Conservation (phyloP, 1,139 yeast species). For the Sugiyamaella novakii region DNA sequence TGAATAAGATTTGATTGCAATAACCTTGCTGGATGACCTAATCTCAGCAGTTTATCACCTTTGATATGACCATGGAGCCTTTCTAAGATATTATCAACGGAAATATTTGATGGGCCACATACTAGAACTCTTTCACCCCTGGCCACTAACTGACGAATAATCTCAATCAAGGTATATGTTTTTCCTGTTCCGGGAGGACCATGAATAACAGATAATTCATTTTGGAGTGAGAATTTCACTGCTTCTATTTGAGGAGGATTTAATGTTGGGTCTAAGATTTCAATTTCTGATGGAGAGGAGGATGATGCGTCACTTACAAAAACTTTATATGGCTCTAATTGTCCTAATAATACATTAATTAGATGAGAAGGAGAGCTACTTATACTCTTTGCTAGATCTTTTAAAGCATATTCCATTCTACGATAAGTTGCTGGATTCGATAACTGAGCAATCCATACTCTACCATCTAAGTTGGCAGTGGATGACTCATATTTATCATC, state of each 20-base stretch:
- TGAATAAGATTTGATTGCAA: constrained; percentile 64
- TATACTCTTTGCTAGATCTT: constrained; percentile 58
- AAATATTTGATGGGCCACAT: constrained; percentile 95
- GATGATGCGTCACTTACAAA: neutral
- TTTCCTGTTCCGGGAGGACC: constrained; percentile 86
- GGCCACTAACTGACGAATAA: constrained; percentile 70
- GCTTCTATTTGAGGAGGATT: constrained; percentile 77
- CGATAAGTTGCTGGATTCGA: constrained; percentile 50
- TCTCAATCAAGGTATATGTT: constrained; percentile 84
- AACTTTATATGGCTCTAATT: constrained; percentile 26
- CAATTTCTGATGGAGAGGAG: constrained; percentile 26
- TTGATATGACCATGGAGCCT: constrained; percentile 58
- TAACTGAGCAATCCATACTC: constrained; percentile 46
- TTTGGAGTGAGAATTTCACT: constrained; percentile 52
- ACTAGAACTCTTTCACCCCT: constrained; percentile 72
- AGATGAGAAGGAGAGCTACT: constrained; percentile 28
- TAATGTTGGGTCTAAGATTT: constrained; percentile 54
- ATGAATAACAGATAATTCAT: constrained; percentile 61
- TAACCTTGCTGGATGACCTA: constrained; percentile 93
- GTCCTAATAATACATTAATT: constrained; percentile 37
- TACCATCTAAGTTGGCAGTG: constrained; percentile 30
- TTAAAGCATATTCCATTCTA: constrained; percentile 81
- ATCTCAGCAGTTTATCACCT: constrained; percentile 63
- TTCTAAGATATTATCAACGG: constrained; percentile 90
- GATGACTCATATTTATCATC: constrained; percentile 53